Evolutionary conservation across 129 eudicot species (phyloP), one percentile per base, ranked within the genome.

Genomic region (Erigeron canadensis): DNA sequence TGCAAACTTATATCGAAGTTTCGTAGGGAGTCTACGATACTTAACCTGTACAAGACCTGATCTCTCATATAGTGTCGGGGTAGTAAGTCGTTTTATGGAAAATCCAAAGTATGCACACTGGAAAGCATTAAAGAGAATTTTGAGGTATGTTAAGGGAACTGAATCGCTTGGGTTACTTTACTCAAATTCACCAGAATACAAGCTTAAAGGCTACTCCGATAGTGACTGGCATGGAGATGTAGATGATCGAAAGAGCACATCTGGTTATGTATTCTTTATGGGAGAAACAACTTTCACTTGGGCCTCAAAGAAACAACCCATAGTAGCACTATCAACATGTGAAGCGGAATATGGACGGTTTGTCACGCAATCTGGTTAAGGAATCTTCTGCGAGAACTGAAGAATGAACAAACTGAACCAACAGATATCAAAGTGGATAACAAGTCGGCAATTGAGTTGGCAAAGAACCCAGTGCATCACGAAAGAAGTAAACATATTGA

Each of bases 341-440:
- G 67, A 71, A 19, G 76, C 58, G 0, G 67, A 71, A 37, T 71
- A 71, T 59, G 60, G 46, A 21, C 17, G 8, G 65, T 64, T 15
- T 62, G 64, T 39, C 71, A 74, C 10, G 44, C 72, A 11, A 59
- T 73, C 0, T 73, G 62, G 60, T 61, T 73, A 40, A 73, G 77
- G 34, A 59, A 60, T 55, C 45, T 56, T 40, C 12, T 65, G 2
- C 19, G 11, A 12, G 39, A 44, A 10, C 45, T 19, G 11, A 10
- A 21, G 56, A 21, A 65, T 45, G 55, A 65, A 44, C 71, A 43
- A 65, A 2, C 4, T 4, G 21, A 19, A 43, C 71, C 71, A 18
- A 44, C 18, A 65, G 9, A 65, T 10, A 43, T 44, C 3, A 64
- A 64, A 17, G 69, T 64, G 2, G 51, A 41, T 1, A 41, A 64